A percentile compares a stretch with the other conserved stretches of the same genome.
Evolutionary conservation across 2,329 filamentous ascomycete genomes (phyloP).

Genomic region (Cryphonectria naterciae): DNA sequence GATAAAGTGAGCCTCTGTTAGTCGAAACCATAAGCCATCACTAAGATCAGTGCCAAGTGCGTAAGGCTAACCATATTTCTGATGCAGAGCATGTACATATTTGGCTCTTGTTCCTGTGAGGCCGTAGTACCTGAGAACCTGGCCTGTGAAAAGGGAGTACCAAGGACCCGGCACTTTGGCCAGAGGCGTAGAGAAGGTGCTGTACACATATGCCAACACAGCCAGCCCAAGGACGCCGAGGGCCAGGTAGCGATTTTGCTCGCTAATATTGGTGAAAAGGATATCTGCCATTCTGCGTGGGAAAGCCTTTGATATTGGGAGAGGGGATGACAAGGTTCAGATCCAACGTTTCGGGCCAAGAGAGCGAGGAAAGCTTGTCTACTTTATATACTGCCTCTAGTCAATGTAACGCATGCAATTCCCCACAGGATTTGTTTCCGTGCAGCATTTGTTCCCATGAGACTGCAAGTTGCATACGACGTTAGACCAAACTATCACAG

Average conservation of each 20-base stretch:
- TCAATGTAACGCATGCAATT: neutral
- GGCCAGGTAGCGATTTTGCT: neutral
- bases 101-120: constrained; percentile 29
- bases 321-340: neutral
- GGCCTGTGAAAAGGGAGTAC: constrained; percentile 34
- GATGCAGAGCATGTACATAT: constrained; percentile 34
- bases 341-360: neutral
- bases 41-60: neutral
- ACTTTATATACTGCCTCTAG: neutral
- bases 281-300: neutral
- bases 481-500: neutral
- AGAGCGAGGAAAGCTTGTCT: neutral
- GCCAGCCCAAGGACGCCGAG: constrained; percentile 13
- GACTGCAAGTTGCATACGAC: neutral
- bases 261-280: neutral
- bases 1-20: neutral
- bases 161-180: constrained; percentile 33
- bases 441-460: neutral
- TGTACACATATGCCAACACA: constrained; percentile 9
- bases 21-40: too few relatives aligned
- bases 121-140: constrained; percentile 27
- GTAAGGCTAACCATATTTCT: constrained; percentile 32
- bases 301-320: neutral
- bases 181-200: constrained; percentile 15
- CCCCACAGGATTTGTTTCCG: neutral